These are phyloP conservation scores for Kodamaea arcana DNA, from an alignment of 1,139 yeast species.

Conservation along the genomic window DNA sequence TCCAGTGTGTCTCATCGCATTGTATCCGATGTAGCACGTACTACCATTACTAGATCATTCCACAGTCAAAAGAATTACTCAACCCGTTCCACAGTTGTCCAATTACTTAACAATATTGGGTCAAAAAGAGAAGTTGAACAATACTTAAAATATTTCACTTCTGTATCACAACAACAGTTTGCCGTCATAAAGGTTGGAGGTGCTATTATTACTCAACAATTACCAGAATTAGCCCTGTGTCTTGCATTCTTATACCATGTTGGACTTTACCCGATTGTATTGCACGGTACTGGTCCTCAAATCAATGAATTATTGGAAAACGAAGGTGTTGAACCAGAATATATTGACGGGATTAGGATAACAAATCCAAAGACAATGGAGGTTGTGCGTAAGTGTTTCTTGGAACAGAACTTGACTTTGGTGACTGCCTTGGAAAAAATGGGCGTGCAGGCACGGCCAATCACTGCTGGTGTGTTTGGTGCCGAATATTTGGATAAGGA, in stretches of 20 bases:
- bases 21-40: neutral
- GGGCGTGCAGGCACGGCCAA: slow-evolving; percentile 98
- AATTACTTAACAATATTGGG: slow-evolving; percentile 89
- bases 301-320: slow-evolving; percentile 89
- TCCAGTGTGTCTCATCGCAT: slow-evolving; percentile 2
- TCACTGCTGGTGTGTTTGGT: slow-evolving; percentile 94
- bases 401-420: slow-evolving; percentile 88
- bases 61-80: slow-evolving; percentile 35
- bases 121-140: slow-evolving; percentile 98
- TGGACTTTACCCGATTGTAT: slow-evolving; percentile 92
- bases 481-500: slow-evolving; percentile 91
- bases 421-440: slow-evolving; percentile 94
- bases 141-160: slow-evolving; percentile 90
- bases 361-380: slow-evolving; percentile 94
- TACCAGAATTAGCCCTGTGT: slow-evolving; percentile 91
- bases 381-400: slow-evolving; percentile 90
- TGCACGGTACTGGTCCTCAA: slow-evolving; percentile 99
- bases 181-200: slow-evolving; percentile 99
- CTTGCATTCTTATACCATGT: slow-evolving; percentile 94
- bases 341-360: slow-evolving; percentile 93
- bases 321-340: slow-evolving; percentile 94
- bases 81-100: slow-evolving; percentile 92
- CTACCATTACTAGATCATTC: no score
- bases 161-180: slow-evolving; percentile 92
- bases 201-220: slow-evolving; percentile 92